Base-by-base conservation (phyloP, 108 stramenopile species). In the Cyclotella distinguenda region DNA sequence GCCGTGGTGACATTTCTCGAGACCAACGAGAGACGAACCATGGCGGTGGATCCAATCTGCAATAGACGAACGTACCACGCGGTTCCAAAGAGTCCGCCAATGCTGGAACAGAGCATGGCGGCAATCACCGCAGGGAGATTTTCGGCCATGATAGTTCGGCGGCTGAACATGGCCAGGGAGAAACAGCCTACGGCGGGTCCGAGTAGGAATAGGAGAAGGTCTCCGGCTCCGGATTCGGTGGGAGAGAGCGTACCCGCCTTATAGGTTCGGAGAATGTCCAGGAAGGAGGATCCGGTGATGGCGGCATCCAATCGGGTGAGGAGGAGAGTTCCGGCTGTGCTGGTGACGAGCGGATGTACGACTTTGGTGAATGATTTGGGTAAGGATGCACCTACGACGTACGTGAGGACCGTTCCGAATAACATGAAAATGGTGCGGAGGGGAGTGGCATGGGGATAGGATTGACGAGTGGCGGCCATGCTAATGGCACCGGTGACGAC, bases 131-230 rank as follows among this genome's bases (percentile, higher is more conserved):
- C 66, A 6, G 68, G 69, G 7, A 82, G 64, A 25, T 82, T 82
- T 13, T 70, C 56, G 6, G 64, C 66, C 69, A 82, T 75, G 21
- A 79, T 57, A 27, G 58, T 61, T 55, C 76, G 75, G 19, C 82
- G 74, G 22, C 74, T 79, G 69, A 79, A 82, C 78, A 82, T 78
- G 21, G 78, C 49, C 6, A 82, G 43, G 4, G 78, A 68, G 26
- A 82, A 70, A n/a, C 74, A 75, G 18, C 74, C 64, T 11, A 82
- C 82, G 5, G 78, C 72, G 11, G 65, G 76, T 40, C 78, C 83
- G 65, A 84, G 80, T 68, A 83, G 69, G 82, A 79, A 86, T 53
- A 76, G 81, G 68, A 83, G 75, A 50, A 85, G 65, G 33, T 85
- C 82, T 36, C 78, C 82, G 19, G 82, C 82, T 45, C 82, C 82